Evolutionary conservation across 805 yeast genomes (phyloP).

Genomic region (Wickerhamia fluorescens): DNA sequence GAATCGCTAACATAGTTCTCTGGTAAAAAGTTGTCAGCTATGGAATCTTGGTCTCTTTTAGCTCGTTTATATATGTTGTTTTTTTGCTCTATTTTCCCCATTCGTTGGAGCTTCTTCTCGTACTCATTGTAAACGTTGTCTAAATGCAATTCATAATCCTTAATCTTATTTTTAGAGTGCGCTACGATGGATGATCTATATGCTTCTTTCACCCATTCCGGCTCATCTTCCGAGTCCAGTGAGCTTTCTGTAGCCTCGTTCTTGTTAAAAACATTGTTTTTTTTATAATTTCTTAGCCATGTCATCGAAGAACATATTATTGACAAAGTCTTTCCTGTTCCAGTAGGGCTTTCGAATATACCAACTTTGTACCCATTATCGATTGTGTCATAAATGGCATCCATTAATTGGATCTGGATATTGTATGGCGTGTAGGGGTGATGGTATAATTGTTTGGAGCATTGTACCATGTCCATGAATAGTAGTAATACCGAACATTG

Average conservation of each 20-base stretch:
- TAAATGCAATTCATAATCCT: slow-evolving; percentile 36
- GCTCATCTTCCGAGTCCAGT: slow-evolving; percentile 53
- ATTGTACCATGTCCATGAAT: no score
- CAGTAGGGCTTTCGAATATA: slow-evolving; percentile 88
- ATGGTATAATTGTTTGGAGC: slow-evolving; percentile 34
- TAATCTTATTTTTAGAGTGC: slow-evolving; percentile 17
- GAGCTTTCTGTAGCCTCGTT: no score
- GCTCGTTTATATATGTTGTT: slow-evolving; percentile 6
- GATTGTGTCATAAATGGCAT: slow-evolving; percentile 59
- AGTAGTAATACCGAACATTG: no score
- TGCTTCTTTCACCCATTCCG: slow-evolving; percentile 56
- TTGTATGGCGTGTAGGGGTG: slow-evolving; percentile 82
- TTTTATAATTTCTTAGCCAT: slow-evolving; percentile 61
- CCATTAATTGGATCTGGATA: slow-evolving; percentile 75
- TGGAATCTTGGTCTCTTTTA: slow-evolving; percentile 6
- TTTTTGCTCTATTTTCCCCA: slow-evolving; percentile 7
- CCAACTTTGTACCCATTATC: slow-evolving; percentile 56
- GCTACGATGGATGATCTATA: slow-evolving; percentile 25
- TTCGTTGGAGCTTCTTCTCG: slow-evolving; percentile 8
- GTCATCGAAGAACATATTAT: slow-evolving; percentile 78
- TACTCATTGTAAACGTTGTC: slow-evolving; percentile 23
- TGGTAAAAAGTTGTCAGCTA: no score
- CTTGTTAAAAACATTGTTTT: slow-evolving; percentile 7
- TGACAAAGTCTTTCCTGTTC: slow-evolving; percentile 88
- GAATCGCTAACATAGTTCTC: slow-evolving; percentile 30